Evolutionary conservation across 441 rosid genomes (phyloP), one percentile per base, ranked within the genome.

Genomic region (Cnidoscolus chayamansa): DNA sequence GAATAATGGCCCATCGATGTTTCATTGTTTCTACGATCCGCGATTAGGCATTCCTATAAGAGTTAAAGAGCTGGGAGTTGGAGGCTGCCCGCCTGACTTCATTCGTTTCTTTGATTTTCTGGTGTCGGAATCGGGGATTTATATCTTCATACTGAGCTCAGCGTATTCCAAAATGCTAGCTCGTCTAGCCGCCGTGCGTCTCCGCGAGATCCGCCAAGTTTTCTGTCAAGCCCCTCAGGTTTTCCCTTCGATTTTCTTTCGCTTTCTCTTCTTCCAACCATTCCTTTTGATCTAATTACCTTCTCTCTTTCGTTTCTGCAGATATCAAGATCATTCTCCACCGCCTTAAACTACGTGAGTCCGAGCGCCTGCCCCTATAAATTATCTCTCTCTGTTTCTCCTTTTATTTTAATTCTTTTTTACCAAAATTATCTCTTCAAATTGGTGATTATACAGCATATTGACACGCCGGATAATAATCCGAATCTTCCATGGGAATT

Each of bases 401-500:
- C 1, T 35, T 51, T 8, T 6, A 19, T 0, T 1, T 11, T 9
- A 48, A 40, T 30, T 64, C 47, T 6, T 35, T 63, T 10, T 10
- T 48, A 31, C 49, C 35, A 12, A n/a, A 25, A 55, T 71, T 74
- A 51, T 81, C 8, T 32, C 59, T 70, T 45, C 55, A 70, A 56
- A 25, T 25, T 53, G 51, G 65, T 72, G 75, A 70, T 77, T 40
- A 20, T 78, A 78, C 81, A 93, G 99, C 99, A 96, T 72, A 75
- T 93, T 53, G 92, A 96, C 83, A 57, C 88, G 72, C 97, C 98
- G 8, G 96, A 96, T 73, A 96, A 96, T 83, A 93, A 89, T 73
- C 96, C 97, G 1, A 95, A 91, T 77, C 79, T 88, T 59, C 94
- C 90, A 25, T 96, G 99, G 99, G 94, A 90, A 87, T 96, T 93